Conservation (phyloP, 78 protist genomes). For the Pigoraptor vietnamica region DNA sequence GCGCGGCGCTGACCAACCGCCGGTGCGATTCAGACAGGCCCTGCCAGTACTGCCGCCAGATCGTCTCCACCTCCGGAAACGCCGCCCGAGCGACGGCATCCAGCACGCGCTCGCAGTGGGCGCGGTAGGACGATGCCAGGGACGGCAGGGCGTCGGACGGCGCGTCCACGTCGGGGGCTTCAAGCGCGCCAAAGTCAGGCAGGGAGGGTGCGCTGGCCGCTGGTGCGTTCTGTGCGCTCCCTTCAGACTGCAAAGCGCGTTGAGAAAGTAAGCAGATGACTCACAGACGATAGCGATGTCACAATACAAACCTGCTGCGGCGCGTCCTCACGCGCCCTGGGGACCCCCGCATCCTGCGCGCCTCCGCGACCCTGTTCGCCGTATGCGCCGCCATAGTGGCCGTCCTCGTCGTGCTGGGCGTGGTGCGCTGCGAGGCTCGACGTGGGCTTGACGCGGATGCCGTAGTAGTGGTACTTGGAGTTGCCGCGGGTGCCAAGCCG, state of each 20-base stretch:
- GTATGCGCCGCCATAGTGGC: not conserved
- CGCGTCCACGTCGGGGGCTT: not conserved
- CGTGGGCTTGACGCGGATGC: slow-evolving; percentile 15
- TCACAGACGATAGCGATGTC: too few relatives aligned
- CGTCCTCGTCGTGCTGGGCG: not conserved
- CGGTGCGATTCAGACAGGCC: not conserved
- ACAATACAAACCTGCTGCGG: too few relatives aligned
- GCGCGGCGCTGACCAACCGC: not conserved
- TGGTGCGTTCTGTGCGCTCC: not conserved
- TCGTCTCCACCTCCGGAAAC: not conserved
- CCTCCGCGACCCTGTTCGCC: not conserved
- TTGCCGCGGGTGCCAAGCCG: slow-evolving; percentile 42
- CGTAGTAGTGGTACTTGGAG: slow-evolving; percentile 48
- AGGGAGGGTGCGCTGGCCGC: not conserved
- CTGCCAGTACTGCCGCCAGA: not conserved
- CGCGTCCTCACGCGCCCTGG: not conserved
- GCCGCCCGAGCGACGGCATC: not conserved
- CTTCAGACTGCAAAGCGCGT: not conserved
- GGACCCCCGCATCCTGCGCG: not conserved
- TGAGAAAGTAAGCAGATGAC: too few relatives aligned
- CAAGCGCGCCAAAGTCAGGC: not conserved
- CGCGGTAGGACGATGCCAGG: not conserved
- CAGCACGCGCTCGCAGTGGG: not conserved
- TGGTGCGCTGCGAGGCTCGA: not conserved
- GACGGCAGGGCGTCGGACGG: not conserved